Evolutionary conservation across 2,329 filamentous ascomycete species (phyloP), one percentile per base, ranked within the genome.

Genomic region (Clarireedia monteithiana): DNA sequence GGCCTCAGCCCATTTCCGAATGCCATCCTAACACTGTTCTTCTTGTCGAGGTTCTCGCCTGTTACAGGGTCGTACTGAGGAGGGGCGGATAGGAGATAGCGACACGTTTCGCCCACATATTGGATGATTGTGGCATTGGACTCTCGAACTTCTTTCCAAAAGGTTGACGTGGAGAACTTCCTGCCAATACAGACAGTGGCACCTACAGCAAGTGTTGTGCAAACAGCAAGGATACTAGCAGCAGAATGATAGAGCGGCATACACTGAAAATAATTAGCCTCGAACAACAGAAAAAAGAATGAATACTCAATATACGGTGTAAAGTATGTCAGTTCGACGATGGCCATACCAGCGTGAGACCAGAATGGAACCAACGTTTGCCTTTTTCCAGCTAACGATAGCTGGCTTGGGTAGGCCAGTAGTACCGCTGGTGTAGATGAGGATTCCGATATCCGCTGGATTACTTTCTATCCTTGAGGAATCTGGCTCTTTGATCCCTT

Each of bases 171-270:
- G 2, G 87, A 91, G 73, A 95, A 95, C 64, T 86, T 88, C 63
- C 82, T 83, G 48, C 88, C 87, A 15, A 95, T 72, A 26, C 88
- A 81, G 51, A 91, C 74, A 0, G 89, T 88, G 39, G 77, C 79
- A 44, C 85, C 86, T 0, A 73, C 71, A 53, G 78, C 69, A 34
- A 94, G 69, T 24, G 81, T 78, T 48, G 82, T 75, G 48, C 78
- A 70, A 56, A 91, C 80, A 24, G 85, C 88, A 45, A 95, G 77
- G 6, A 94, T 64, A 4, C 82, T 74, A 12, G 88, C 91, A 0
- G 90, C 89, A 42, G 86, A 86, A 73, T 96, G 91, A 68, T 96
- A 95, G 6, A 96, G 77, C 0, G 91, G 91, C 89, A 96, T 95
- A 56, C 85, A 85, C 85, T 88, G 47, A 23, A 10, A 36, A 9